A percentile compares a stretch with the other conserved stretches of the same genome.
Evolutionary conservation across 2,329 filamentous ascomycete genomes (phyloP).

Genomic region (Fusarium nelsonii): DNA sequence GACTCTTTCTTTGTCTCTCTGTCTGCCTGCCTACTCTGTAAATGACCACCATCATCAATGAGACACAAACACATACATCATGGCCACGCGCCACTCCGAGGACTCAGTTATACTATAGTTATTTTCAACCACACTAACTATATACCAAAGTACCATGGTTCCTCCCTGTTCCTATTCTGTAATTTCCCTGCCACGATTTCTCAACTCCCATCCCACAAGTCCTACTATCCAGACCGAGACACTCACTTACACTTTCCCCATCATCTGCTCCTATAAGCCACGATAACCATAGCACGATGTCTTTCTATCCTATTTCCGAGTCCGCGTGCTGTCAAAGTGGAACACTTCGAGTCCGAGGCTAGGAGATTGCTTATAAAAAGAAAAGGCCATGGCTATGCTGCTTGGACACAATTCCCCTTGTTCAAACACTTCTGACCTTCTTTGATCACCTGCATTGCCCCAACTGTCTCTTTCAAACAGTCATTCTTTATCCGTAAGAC

Average conservation of each 20-base stretch:
- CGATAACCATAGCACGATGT: slow-evolving; percentile 13
- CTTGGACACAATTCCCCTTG: slow-evolving; percentile 15
- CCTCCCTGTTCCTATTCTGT: not conserved
- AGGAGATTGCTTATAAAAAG: slow-evolving; percentile 22
- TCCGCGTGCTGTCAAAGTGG: slow-evolving; percentile 31
- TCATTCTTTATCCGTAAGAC: slow-evolving; percentile 40
- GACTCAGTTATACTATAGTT: not conserved
- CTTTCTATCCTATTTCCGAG: not conserved
- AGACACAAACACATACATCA: slow-evolving; percentile 32
- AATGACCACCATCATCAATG: slow-evolving; percentile 39
- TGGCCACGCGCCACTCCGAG: slow-evolving; percentile 31
- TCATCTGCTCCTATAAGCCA: slow-evolving; percentile 38
- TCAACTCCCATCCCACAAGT: slow-evolving; percentile 6
- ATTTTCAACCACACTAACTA: slow-evolving; percentile 12
- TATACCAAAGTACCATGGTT: slow-evolving; percentile 7
- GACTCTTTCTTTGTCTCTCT: slow-evolving; percentile 18
- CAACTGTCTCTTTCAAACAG: slow-evolving; percentile 39
- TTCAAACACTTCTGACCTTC: slow-evolving; percentile 39
- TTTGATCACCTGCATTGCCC: slow-evolving; percentile 49
- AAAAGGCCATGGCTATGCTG: not conserved
- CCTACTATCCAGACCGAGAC: slow-evolving; percentile 22
- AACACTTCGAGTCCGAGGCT: slow-evolving; percentile 16
- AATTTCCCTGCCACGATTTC: slow-evolving; percentile 28
- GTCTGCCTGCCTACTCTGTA: slow-evolving; percentile 1
- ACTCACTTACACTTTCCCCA: slow-evolving; percentile 37